Percentiles rank a stretch among this genome's conserved stretches.
Evolutionary conservation across 768 basidiomycete species (phyloP).

Genomic region (Ramaria sp.): DNA sequence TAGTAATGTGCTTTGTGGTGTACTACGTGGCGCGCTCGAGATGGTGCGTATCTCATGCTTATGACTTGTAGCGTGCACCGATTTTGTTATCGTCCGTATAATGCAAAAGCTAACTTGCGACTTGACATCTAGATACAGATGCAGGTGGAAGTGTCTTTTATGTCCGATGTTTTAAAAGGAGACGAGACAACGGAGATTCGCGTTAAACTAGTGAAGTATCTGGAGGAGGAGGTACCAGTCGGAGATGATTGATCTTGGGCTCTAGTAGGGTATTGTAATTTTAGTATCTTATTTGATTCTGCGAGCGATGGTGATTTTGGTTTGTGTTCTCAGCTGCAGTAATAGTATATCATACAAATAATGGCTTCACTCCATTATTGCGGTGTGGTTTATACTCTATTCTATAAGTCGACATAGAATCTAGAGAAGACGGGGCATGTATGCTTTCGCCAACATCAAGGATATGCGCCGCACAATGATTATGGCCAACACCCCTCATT

Average conservation of each 20-base stretch:
- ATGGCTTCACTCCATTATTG: too few species aligned
- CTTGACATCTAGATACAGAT: constrained; percentile 66
- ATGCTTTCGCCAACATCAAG: too few species aligned
- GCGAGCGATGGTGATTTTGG: too few species aligned
- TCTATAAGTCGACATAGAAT: too few species aligned
- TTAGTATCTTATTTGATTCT: neutral
- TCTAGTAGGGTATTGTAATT: neutral
- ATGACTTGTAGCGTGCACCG: neutral
- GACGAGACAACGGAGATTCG: constrained; percentile 92
- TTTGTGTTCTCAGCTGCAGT: too few species aligned
- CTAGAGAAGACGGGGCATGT: too few species aligned
- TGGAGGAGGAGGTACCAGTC: constrained; percentile 93
- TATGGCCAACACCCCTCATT: too few species aligned
- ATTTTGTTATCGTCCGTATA: too few species aligned
- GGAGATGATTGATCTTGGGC: constrained; percentile 60
- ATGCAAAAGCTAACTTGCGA: neutral
- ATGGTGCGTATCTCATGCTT: constrained; percentile 56
- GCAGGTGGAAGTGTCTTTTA: constrained; percentile 83
- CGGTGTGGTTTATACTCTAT: too few species aligned
- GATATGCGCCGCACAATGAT: too few species aligned
- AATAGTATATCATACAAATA: too few species aligned
- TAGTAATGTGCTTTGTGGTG: constrained; percentile 92
- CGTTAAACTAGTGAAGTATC: constrained; percentile 79
- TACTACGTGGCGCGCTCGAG: constrained; percentile 85
- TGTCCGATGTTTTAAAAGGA: constrained; percentile 84